These are phyloP conservation scores for Galerina sulciceps DNA, from an alignment of 768 basidiomycete genomes.

Conservation along the genomic window DNA sequence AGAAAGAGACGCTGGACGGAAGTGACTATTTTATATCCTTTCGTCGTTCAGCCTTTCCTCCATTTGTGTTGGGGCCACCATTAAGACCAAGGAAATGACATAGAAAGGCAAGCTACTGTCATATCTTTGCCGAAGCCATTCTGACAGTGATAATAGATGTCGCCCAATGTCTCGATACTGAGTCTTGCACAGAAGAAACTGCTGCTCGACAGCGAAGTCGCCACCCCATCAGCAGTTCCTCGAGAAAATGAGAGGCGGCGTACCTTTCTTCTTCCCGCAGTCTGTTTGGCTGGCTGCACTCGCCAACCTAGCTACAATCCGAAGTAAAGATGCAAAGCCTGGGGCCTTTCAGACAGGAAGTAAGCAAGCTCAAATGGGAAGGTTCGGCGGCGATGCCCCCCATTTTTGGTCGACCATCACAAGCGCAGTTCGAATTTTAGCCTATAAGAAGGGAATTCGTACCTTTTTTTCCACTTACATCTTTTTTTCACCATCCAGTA, in stretches of 20 bases:
- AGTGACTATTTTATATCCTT: background rate
- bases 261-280: no score
- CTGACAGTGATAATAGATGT: background rate
- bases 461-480: background rate
- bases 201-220: no score
- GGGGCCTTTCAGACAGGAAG: background rate
- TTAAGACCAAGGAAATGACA: background rate
- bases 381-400: conserved; percentile 7
- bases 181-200: background rate
- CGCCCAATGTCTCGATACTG: background rate
- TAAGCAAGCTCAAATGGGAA: conserved; percentile 2
- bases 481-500: background rate
- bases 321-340: background rate
- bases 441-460: background rate
- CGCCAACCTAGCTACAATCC: background rate
- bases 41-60: background rate
- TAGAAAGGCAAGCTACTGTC: background rate
- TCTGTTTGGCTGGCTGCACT: background rate
- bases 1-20: background rate
- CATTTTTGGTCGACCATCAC: conserved; percentile 3
- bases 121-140: background rate
- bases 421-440: conserved; percentile 13
- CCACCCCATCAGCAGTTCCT: no score
- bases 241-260: no score
- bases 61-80: background rate